Evolutionary conservation across 1,284 basidiomycete genomes (phyloP), one percentile per base, ranked within the genome.

Genomic region (Moesziomyces parantarcticus): DNA sequence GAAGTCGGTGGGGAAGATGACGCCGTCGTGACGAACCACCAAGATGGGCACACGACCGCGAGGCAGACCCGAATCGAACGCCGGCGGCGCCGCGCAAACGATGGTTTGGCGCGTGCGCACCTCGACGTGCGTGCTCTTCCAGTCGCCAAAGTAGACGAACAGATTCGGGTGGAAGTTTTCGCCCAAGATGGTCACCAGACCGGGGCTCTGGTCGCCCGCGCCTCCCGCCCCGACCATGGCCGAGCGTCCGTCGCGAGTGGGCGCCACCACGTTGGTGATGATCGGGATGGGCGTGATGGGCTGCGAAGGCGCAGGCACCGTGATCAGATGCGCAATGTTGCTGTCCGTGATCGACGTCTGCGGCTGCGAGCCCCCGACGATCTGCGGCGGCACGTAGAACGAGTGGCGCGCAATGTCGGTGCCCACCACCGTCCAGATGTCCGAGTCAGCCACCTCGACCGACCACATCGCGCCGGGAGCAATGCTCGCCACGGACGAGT

Each of bases 351-450:
- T 49, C 42, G 55, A 50, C 46, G 57, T 48, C 53, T 64, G 59
- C 14, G 67, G 62, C 23, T 48, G 47, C 18, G 60, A 50, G 8
- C 75, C 81, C 29, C 75, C 68, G 5, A 70, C 63, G 2, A 81
- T 58, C 44, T 77, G 64, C 2, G 80, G 79, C 21, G 84, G 84
- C 8, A 85, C 58, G 71, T 80, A 85, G 71, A 85, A 85, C n/a
- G 84, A 83, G 50, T 84, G 81, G 0, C 83, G 75, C 36, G 77
- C 77, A 47, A 84, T 73, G 41, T 85, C 85, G 57, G 92, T 93
- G 73, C 93, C 92, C 66, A 94, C 92, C 74, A 95, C 93, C 16
- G 92, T 94, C 93, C 93, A 95, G 40, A 94, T 91, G 82, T 92
- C 92, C 41, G 92, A 92, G 85, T 77, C 69, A 3, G 65, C 69